Conservation (phyloP, 805 yeast species). For the Sugiyamaella valdiviana region DNA sequence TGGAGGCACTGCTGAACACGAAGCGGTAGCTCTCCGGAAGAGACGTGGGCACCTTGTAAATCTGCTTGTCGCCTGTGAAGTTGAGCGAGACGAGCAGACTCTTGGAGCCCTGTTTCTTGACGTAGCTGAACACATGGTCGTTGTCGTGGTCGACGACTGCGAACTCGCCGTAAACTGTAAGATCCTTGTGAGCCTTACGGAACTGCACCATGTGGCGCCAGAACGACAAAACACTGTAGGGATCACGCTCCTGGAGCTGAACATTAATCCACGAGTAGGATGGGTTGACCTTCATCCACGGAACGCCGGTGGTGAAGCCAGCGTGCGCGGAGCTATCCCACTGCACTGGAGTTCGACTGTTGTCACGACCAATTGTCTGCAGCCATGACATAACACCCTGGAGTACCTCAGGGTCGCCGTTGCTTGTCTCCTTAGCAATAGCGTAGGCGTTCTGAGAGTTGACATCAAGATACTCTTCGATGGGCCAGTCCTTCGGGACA, state of each 20-base stretch:
- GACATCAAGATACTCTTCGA: slow-evolving; percentile 47
- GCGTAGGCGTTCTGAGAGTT: slow-evolving; percentile 29
- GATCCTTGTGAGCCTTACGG: slow-evolving; percentile 41
- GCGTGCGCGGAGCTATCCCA: slow-evolving; percentile 43
- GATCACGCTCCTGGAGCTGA: slow-evolving; percentile 40
- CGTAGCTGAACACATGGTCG: slow-evolving; percentile 37
- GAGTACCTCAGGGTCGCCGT: slow-evolving; percentile 3
- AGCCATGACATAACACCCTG: slow-evolving; percentile 10
- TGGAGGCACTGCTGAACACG: background rate
- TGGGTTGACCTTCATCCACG: slow-evolving; percentile 51
- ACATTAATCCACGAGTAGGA: slow-evolving; percentile 46
- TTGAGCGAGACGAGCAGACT: slow-evolving; percentile 9
- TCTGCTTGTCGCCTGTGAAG: slow-evolving; percentile 6
- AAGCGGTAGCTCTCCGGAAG: background rate
- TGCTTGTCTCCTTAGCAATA: slow-evolving; percentile 3
- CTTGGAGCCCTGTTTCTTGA: slow-evolving; percentile 11
- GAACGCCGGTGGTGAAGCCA: slow-evolving; percentile 42
- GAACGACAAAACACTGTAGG: slow-evolving; percentile 41
- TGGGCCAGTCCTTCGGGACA: slow-evolving; percentile 37
- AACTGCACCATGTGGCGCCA: slow-evolving; percentile 39
- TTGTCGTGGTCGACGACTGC: slow-evolving; percentile 41
- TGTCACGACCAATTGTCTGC: slow-evolving; percentile 41
- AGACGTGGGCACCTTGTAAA: background rate
- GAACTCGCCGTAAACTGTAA: slow-evolving; percentile 42
- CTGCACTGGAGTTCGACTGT: slow-evolving; percentile 52